Percentiles rank a stretch among this genome's conserved stretches.
Conservation (phyloP, 1,284 basidiomycete genomes). For the Puccinia novopanici region DNA sequence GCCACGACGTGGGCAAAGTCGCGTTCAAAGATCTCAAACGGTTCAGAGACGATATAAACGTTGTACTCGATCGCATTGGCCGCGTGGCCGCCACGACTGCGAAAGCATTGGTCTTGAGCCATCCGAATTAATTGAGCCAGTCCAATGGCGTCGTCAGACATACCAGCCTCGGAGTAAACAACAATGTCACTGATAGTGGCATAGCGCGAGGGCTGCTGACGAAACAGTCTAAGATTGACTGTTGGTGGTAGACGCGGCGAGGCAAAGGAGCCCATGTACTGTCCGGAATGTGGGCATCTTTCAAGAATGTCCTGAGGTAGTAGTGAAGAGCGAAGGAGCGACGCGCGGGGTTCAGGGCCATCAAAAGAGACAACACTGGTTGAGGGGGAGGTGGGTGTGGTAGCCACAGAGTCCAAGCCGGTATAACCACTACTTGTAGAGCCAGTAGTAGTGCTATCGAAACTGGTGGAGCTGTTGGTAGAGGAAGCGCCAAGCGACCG, state of each 20-base stretch:
- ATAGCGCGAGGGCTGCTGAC: slow-evolving; percentile 69
- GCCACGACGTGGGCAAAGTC: slow-evolving; percentile 63
- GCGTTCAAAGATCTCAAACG: slow-evolving; percentile 64
- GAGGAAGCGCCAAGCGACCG: slow-evolving; percentile 12
- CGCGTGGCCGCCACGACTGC: slow-evolving; percentile 61
- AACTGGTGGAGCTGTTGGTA: background rate
- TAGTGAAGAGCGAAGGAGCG: slow-evolving; percentile 49
- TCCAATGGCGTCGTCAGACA: slow-evolving; percentile 63
- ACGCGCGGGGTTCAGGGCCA: slow-evolving; percentile 49
- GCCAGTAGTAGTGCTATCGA: background rate
- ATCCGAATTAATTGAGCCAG: slow-evolving; percentile 55
- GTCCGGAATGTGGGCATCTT: slow-evolving; percentile 24
- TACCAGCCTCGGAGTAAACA: slow-evolving; percentile 73
- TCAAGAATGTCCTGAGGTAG: slow-evolving; percentile 46
- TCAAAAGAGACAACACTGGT: slow-evolving; percentile 46
- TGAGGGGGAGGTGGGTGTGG: slow-evolving; percentile 31
- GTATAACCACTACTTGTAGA: slow-evolving; percentile 21
- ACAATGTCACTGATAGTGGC: slow-evolving; percentile 85
- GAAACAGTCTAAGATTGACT: slow-evolving; percentile 56
- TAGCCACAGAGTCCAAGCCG: slow-evolving; percentile 22
- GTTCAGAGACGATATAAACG: slow-evolving; percentile 75
- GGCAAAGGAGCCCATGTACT: slow-evolving; percentile 20
- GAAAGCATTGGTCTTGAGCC: slow-evolving; percentile 63
- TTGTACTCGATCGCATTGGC: slow-evolving; percentile 70
- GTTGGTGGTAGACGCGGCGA: slow-evolving; percentile 44